Evolutionary conservation across 306 rosid genomes (phyloP), one percentile per base, ranked within the genome.

Genomic region (Glycyrrhiza uralensis): DNA sequence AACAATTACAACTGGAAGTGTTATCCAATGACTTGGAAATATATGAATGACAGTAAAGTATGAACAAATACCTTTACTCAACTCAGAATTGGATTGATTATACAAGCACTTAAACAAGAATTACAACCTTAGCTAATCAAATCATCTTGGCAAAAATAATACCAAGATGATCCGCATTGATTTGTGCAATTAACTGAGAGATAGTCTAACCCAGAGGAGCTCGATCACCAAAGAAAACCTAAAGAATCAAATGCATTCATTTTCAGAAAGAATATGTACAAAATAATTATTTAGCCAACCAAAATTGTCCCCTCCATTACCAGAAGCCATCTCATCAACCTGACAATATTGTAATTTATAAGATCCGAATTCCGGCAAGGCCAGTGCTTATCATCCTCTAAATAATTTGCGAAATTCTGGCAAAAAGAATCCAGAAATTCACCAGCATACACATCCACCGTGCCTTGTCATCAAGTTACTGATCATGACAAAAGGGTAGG

Each of bases 271-370:
- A 18, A 5, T 78, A 58, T 61, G 77, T 71, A 76, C 86, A 70
- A 63, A 84, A 63, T 79, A 55, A 58, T 13, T 30, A 57, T 29
- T 69, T 52, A 46, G n/a, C 66, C 80, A 33, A 52, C 28, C 76
- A 55, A 79, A 46, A 74, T 56, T 32, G 50, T 58, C 42, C 76
- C 76, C n/a, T 66, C 62, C 72, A 12, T 44, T 36, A 32, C 29
- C 33, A 38, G 10, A 61, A 61, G 19, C 70, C 60, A 80, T 76
- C 58, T 66, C 54, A 57, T 82, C 65, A 66, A 55, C 44, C 74
- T 74, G 72, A 52, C 19, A 19, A 59, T 67, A 26, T 4, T 46
- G 15, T 57, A 50, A 52, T 30, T 69, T 57, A 41, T 45, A 20
- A 52, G 61, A 38, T 29, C 66, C 7, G 30, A 60, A 68, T 76